A percentile compares a stretch with the other conserved stretches of the same genome.
Conservation (phyloP, 768 basidiomycete species). For the Phylloporus arenicola region DNA sequence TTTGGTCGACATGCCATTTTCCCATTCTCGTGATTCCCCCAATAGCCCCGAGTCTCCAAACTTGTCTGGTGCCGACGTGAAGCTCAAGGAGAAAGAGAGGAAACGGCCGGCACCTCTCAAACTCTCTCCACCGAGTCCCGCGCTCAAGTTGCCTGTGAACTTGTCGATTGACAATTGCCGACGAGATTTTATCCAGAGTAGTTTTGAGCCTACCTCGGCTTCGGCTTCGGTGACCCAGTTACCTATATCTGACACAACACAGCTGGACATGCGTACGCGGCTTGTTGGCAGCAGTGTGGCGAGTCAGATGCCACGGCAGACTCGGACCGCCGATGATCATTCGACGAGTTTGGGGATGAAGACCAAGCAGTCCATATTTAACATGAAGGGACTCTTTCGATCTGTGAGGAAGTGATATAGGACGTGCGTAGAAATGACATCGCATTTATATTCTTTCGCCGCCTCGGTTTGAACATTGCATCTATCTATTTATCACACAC, state of each 20-base stretch:
- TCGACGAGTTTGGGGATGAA: slow-evolving; percentile 11
- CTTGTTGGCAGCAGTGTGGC: background rate
- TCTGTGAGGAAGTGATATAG: slow-evolving; percentile 17
- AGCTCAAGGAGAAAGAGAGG: slow-evolving; percentile 28
- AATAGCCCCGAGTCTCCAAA: slow-evolving; percentile 13
- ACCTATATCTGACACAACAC: background rate
- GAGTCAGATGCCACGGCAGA: slow-evolving; percentile 5
- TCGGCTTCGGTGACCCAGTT: slow-evolving; percentile 3
- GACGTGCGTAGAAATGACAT: background rate
- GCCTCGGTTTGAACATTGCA: background rate
- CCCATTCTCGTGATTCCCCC: slow-evolving; percentile 1
- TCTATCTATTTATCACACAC: background rate
- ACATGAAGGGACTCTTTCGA: slow-evolving; percentile 30
- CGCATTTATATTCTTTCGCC: background rate
- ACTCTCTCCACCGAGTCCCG: slow-evolving; percentile 31
- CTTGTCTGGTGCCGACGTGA: slow-evolving; percentile 6
- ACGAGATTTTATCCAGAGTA: slow-evolving; percentile 40
- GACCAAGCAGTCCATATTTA: slow-evolving; percentile 22
- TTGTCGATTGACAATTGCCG: slow-evolving; percentile 31
- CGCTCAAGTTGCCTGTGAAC: slow-evolving; percentile 30
- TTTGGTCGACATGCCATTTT: slow-evolving; percentile 30
- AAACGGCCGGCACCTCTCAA: slow-evolving; percentile 41
- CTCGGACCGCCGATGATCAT: slow-evolving; percentile 3
- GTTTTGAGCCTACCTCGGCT: slow-evolving; percentile 33
- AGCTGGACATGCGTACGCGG: background rate